Conservation (phyloP, 2,329 filamentous ascomycete species). For the Alternaria longipes region DNA sequence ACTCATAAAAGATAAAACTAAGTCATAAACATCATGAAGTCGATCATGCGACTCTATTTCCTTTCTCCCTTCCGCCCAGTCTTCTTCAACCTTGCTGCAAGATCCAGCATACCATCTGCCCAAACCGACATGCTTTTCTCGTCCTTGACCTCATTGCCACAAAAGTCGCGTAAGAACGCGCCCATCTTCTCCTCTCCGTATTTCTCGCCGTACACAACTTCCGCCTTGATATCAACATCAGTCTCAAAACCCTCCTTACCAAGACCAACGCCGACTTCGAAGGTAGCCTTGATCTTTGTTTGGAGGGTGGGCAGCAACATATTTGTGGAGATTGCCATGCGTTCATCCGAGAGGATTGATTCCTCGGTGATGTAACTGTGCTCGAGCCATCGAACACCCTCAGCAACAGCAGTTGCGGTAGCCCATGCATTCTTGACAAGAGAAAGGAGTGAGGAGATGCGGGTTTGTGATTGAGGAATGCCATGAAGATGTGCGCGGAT, state of each 20-base stretch:
- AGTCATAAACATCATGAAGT: constrained; percentile 11
- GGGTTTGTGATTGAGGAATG: constrained; percentile 66
- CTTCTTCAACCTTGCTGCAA: constrained; percentile 55
- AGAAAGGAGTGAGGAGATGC: constrained; percentile 65
- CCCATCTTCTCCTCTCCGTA: constrained; percentile 79
- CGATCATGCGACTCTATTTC: constrained; percentile 20
- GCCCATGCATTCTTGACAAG: constrained; percentile 73
- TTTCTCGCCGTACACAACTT: constrained; percentile 78
- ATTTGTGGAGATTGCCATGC: constrained; percentile 68
- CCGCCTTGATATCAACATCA: constrained; percentile 65
- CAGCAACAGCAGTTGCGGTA: constrained; percentile 66
- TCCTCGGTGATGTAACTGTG: constrained; percentile 72
- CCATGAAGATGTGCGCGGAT: constrained; percentile 73
- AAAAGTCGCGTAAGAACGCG: constrained; percentile 71
- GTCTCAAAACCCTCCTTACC: constrained; percentile 60
- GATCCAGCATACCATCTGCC: constrained; percentile 55
- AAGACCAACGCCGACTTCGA: constrained; percentile 63
- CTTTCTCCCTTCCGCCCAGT: constrained; percentile 56
- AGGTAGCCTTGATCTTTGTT: constrained; percentile 72
- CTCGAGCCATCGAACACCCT: constrained; percentile 69
- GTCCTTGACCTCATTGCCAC: constrained; percentile 48
- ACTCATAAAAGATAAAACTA: constrained; percentile 23
- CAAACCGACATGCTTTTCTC: constrained; percentile 50
- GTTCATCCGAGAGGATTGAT: constrained; percentile 70
- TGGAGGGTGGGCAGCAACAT: constrained; percentile 71